These are phyloP conservation scores for Paramyrothecium roridum DNA, from an alignment of 2,329 filamentous ascomycete genomes.

Conservation along the genomic window DNA sequence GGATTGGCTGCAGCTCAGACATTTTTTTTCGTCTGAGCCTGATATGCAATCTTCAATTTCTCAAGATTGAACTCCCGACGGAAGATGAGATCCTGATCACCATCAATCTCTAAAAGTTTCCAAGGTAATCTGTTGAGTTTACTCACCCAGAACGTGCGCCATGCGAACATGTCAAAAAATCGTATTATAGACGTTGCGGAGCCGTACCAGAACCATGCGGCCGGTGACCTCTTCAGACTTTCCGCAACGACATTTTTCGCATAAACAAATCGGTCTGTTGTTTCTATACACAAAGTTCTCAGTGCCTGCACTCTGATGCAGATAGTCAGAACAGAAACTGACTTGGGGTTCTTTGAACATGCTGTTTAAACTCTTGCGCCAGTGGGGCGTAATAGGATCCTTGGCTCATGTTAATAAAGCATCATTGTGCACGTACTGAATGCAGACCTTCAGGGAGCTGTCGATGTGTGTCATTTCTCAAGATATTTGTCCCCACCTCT, in stretches of 20 bases:
- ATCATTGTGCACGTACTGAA: too few species aligned
- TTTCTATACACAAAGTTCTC: not conserved
- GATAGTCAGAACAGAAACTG: not conserved
- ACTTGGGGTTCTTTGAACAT: not conserved
- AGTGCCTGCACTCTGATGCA: not conserved
- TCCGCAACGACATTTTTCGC: not conserved
- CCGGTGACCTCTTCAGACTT: not conserved
- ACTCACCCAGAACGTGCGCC: not conserved
- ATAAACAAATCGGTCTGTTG: not conserved
- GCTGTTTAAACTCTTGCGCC: not conserved
- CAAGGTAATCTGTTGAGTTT: too few species aligned
- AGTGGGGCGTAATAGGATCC: not conserved
- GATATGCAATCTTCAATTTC: too few species aligned
- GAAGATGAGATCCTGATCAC: too few species aligned
- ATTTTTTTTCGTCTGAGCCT: too few species aligned
- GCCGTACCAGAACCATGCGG: not conserved
- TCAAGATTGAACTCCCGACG: too few species aligned
- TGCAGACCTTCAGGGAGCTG: not conserved
- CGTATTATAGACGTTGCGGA: not conserved
- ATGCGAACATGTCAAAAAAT: not conserved
- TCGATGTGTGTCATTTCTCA: constrained; percentile 5
- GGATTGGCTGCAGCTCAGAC: too few species aligned
- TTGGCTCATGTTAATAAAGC: not conserved
- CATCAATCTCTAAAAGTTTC: too few species aligned
- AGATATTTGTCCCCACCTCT: constrained; percentile 6